Conservation (phyloP, 331 rosid genomes). For the Pyracantha coccinea region DNA sequence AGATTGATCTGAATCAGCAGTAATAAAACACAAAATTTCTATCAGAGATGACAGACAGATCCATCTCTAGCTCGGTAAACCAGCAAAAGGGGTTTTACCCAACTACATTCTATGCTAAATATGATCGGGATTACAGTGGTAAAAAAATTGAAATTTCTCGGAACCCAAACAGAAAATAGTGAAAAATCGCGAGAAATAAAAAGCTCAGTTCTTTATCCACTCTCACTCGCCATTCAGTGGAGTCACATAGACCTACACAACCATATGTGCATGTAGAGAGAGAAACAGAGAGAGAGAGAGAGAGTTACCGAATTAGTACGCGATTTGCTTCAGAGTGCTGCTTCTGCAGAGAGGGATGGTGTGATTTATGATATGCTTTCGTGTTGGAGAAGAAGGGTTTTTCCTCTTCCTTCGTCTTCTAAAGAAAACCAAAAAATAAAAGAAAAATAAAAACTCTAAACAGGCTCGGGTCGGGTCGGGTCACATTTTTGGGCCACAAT, state of each 20-base stretch:
- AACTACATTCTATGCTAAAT: background rate
- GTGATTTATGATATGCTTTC: slow-evolving; percentile 6
- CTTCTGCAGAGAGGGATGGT: background rate
- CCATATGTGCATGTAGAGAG: background rate
- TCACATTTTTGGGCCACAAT: background rate
- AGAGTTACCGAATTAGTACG: background rate
- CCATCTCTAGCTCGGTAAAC: slow-evolving; percentile 1
- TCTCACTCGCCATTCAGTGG: background rate
- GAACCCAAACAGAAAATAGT: background rate
- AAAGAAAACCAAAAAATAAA: background rate
- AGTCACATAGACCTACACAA: background rate
- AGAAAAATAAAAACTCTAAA: background rate
- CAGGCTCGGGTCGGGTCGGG: background rate
- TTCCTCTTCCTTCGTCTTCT: background rate
- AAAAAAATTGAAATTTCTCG: background rate
- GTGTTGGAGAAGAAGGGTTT: slow-evolving; percentile 23
- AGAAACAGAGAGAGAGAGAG: background rate
- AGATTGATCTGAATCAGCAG: background rate
- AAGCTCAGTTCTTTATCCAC: background rate
- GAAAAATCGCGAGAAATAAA: background rate
- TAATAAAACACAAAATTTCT: background rate
- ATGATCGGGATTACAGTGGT: background rate
- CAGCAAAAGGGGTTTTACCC: background rate
- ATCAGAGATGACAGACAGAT: background rate
- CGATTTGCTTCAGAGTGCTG: background rate